Conservation (phyloP, 805 yeast species). For the Yamadazyma endophytica region DNA sequence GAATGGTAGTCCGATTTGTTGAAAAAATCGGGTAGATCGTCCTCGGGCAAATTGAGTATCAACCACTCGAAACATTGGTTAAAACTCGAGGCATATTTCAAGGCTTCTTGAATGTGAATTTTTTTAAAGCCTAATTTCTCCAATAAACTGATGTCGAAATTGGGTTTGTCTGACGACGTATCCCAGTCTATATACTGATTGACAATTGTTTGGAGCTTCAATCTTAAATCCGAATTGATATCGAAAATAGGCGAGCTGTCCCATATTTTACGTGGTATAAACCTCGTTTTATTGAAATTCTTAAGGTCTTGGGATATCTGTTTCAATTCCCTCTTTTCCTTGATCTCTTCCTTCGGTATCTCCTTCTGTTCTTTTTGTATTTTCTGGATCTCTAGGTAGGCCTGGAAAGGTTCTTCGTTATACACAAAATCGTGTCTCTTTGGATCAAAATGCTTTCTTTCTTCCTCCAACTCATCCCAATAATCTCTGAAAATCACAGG, state of each 20-base stretch:
- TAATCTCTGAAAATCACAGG: constrained; percentile 77
- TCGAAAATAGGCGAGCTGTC: constrained; percentile 64
- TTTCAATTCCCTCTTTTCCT: constrained; percentile 6
- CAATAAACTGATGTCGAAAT: too few species aligned
- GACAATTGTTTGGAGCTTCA: constrained; percentile 58
- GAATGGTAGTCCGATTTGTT: constrained; percentile 55
- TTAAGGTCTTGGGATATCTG: constrained; percentile 5
- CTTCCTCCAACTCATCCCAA: constrained; percentile 71
- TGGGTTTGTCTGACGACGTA: too few species aligned
- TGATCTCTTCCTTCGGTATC: constrained; percentile 3
- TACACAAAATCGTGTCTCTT: constrained; percentile 49
- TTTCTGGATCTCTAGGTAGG: constrained; percentile 15
- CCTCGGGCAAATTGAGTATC: constrained; percentile 87
- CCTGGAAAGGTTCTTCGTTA: constrained; percentile 71
- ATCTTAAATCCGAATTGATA: constrained; percentile 60
- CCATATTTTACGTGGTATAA: constrained; percentile 40
- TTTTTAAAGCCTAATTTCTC: constrained; percentile 59
- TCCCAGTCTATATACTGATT: constrained; percentile 58
- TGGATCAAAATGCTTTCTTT: constrained; percentile 45
- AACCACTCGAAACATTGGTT: constrained; percentile 69
- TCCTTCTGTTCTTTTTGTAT: constrained; percentile 4
- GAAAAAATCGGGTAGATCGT: constrained; percentile 74
- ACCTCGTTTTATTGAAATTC: constrained; percentile 5
- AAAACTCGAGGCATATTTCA: constrained; percentile 49
- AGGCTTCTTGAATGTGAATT: constrained; percentile 68